phyloP scores from a whole-genome alignment of 2,329 filamentous ascomycete species.

The Biscogniauxia marginata region DNA sequence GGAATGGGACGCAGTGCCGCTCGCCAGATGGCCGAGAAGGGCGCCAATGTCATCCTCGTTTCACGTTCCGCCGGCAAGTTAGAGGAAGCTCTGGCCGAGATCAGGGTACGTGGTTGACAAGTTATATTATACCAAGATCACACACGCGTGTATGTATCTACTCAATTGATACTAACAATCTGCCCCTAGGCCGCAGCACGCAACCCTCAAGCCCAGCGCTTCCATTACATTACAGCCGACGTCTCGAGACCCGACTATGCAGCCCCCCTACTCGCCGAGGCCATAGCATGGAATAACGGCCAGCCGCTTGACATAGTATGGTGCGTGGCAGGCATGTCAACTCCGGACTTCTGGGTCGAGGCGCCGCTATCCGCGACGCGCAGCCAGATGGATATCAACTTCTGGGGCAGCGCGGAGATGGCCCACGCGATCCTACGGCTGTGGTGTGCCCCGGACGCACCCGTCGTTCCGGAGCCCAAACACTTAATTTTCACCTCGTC shows the following conservation, averaged over 20 bases:
- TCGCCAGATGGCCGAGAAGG: constrained; percentile 72
- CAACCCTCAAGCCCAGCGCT: constrained; percentile 67
- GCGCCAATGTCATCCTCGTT: constrained; percentile 83
- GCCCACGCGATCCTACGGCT: constrained; percentile 73
- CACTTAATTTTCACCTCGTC: constrained; percentile 90
- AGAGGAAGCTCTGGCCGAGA: constrained; percentile 61
- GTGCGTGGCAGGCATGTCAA: constrained; percentile 78
- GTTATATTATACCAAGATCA: background rate
- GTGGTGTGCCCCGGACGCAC: constrained; percentile 62
- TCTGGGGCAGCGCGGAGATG: constrained; percentile 83
- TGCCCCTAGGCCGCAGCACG: constrained; percentile 62
- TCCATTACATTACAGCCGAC: constrained; percentile 82
- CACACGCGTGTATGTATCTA: too few relatives aligned
- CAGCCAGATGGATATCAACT: constrained; percentile 89
- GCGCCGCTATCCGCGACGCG: constrained; percentile 65
- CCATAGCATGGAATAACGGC: constrained; percentile 75
- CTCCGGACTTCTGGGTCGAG: constrained; percentile 76
- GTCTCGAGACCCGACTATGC: constrained; percentile 71
- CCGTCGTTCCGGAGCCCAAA: constrained; percentile 51
- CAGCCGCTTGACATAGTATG: constrained; percentile 80
- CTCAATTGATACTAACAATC: constrained; percentile 10
- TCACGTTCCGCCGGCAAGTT: constrained; percentile 77
- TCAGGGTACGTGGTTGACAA: constrained; percentile 16
- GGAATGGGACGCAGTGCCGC: constrained; percentile 83
- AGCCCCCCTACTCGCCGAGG: constrained; percentile 66